Evolutionary conservation across 768 basidiomycete species (phyloP), one percentile per base, ranked within the genome.

Genomic region (Termitomyces eurrhizus): DNA sequence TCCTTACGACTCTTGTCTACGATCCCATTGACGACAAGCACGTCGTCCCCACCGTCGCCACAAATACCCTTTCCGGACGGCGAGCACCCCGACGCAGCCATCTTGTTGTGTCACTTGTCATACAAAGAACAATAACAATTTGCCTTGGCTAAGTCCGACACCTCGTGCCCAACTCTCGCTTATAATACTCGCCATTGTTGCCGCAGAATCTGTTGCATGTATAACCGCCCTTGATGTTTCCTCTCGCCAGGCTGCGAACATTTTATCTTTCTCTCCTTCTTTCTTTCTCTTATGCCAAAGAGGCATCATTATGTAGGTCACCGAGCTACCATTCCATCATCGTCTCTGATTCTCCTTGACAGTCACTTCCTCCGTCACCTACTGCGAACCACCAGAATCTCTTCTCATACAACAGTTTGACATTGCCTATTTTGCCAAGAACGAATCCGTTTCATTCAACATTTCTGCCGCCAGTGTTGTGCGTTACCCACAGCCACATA

Each of bases 311-410:
- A 60, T 91, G 89, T 88, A 69, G 65, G 87, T 85, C 21, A 37
- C 50, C 49, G 39, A 58, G 37, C 53, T 32, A n/a, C 51, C 18
- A 37, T 52, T 35, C 46, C 57, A 44, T 46, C 58, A 49, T 51
- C 33, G 62, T 61, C 36, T 67, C 57, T 62, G 57, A 56, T 9
- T 58, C 63, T 59, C 52, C 57, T 33, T 69, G 18, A 44, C 41
- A 93, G 91, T 90, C 72, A 92, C 92, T 33, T 92, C 90, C 21
- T 93, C 92, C 59, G 90, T 94, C 68, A 89, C 92, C 35, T 94
- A 94, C 72, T 94, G 92, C 74, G 77, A 86, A 55, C 86, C 89
- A 42, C 92, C 92, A 54, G 85, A 90, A 71, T 83, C 84, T 36
- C 81, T 94, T 62, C 88, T 93, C 68, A 80, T 93, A 48, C 82